Conservation (phyloP, 1,139 yeast species). For the Tardiomyces depauwii region DNA sequence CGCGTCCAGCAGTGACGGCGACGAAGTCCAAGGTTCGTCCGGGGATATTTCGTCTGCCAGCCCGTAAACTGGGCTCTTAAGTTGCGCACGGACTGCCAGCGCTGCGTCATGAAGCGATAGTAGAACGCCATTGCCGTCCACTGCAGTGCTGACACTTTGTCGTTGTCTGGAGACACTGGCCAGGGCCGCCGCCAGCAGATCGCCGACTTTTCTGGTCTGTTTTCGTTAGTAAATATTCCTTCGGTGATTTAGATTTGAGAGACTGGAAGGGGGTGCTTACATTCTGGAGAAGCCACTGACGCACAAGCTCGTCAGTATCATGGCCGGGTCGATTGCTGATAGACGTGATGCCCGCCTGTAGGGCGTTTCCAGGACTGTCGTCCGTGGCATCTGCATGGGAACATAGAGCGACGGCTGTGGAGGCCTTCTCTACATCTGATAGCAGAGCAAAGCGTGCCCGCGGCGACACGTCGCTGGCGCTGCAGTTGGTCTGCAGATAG, state of each 20-base stretch:
- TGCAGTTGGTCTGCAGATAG: constrained; percentile 39
- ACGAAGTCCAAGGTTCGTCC: constrained; percentile 24
- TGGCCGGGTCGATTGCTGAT: neutral
- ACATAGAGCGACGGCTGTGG: constrained; percentile 45
- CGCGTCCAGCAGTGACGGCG: constrained; percentile 14
- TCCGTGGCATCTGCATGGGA: constrained; percentile 12
- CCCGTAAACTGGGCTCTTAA: constrained; percentile 10
- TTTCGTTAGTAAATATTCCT: neutral
- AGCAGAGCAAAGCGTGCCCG: constrained; percentile 30
- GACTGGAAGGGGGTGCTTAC: neutral
- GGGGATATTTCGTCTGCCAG: constrained; percentile 11
- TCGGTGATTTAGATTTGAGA: neutral
- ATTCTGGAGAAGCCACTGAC: neutral
- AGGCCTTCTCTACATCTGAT: constrained; percentile 44
- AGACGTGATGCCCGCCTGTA: neutral
- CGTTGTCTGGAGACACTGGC: neutral
- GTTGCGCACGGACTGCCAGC: constrained; percentile 12
- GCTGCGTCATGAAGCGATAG: constrained; percentile 20
- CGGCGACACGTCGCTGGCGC: constrained; percentile 22
- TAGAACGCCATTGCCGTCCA: constrained; percentile 20
- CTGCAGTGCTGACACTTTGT: neutral
- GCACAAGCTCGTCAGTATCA: neutral
- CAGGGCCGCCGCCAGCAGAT: neutral
- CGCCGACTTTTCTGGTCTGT: neutral
- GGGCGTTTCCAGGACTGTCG: neutral